Percentiles rank a stretch among this genome's conserved stretches.
Conservation (phyloP, 805 yeast species). For the Starmerella vaccinii region DNA sequence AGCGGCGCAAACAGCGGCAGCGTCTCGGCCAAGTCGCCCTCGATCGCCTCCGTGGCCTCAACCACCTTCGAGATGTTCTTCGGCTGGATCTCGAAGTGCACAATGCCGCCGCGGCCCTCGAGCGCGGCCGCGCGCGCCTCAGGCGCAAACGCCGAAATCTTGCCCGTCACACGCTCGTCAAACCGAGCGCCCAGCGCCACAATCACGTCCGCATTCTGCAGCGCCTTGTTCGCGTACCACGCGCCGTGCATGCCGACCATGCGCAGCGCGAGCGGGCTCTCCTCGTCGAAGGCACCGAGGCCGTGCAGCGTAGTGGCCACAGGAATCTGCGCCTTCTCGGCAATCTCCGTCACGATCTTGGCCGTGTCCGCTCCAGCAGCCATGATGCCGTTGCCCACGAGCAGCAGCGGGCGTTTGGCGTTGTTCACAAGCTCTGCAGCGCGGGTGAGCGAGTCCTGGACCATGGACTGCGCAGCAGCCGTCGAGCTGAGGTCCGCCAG, state of each 20-base stretch:
- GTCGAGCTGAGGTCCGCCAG: conserved; percentile 58
- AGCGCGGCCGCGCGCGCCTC: conserved; percentile 80
- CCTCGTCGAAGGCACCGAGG: conserved; percentile 88
- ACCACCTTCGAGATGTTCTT: conserved; percentile 97
- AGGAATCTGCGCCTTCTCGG: conserved; percentile 86
- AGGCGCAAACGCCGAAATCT: conserved; percentile 82
- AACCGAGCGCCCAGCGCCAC: conserved; percentile 94
- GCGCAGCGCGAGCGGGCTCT: conserved; percentile 79
- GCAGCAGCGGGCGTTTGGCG: conserved; percentile 80
- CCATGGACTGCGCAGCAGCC: conserved; percentile 58
- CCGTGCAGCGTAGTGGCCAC: conserved; percentile 94
- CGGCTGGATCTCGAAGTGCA: conserved; percentile 92
- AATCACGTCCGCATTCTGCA: conserved; percentile 87
- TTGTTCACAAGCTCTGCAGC: conserved; percentile 68
- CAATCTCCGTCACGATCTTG: conserved; percentile 60
- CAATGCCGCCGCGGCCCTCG: conserved; percentile 86
- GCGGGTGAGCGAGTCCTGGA: conserved; percentile 59
- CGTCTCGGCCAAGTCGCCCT: conserved; percentile 86
- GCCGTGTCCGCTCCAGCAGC: conserved; percentile 62
- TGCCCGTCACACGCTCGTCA: conserved; percentile 95
- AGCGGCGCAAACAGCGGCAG: conserved; percentile 63
- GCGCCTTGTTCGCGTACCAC: conserved; percentile 88
- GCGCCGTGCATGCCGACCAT: conserved; percentile 99
- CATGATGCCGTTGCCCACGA: conserved; percentile 86
- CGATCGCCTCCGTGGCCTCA: conserved; percentile 84